Percentiles rank a stretch among this genome's conserved stretches.
Conservation (phyloP, 208 protist genomes). For the Porcisia hertigi region DNA sequence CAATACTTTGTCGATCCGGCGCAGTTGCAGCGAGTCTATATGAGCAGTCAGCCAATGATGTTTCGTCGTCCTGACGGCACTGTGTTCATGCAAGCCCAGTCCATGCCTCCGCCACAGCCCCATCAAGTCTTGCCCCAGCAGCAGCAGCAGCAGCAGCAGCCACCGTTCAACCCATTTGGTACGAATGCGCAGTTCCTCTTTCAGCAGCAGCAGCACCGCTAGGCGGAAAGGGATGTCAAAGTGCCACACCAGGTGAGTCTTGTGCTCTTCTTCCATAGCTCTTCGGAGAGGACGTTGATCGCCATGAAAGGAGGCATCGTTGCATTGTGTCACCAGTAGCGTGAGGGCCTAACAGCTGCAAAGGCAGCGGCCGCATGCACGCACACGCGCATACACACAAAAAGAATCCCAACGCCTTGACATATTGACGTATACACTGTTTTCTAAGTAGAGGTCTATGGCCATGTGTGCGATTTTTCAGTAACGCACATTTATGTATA, state of each 20-base stretch:
- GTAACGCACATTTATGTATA: not conserved
- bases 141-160: conserved; percentile 24
- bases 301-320: not conserved
- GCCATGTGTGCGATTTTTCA: not conserved
- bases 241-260: not conserved
- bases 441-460: not conserved
- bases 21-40: conserved; percentile 32
- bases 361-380: not conserved
- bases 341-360: not conserved
- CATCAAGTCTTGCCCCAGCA: conserved; percentile 12
- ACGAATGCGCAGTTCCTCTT: conserved; percentile 57
- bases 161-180: conserved; percentile 32
- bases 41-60: conserved; percentile 28
- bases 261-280: not conserved
- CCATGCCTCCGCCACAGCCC: conserved; percentile 17
- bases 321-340: not conserved
- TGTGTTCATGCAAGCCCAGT: conserved; percentile 34
- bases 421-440: not conserved
- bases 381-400: too few relatives aligned
- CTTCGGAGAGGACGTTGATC: not conserved
- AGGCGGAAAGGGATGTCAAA: not conserved
- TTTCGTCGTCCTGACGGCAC: conserved; percentile 32
- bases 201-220: conserved; percentile 43
- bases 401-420: not conserved
- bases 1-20: conserved; percentile 28